Evolutionary conservation across 2,329 filamentous ascomycete species (phyloP), one percentile per base, ranked within the genome.

Genomic region (Hymenoscyphus infarciens): DNA sequence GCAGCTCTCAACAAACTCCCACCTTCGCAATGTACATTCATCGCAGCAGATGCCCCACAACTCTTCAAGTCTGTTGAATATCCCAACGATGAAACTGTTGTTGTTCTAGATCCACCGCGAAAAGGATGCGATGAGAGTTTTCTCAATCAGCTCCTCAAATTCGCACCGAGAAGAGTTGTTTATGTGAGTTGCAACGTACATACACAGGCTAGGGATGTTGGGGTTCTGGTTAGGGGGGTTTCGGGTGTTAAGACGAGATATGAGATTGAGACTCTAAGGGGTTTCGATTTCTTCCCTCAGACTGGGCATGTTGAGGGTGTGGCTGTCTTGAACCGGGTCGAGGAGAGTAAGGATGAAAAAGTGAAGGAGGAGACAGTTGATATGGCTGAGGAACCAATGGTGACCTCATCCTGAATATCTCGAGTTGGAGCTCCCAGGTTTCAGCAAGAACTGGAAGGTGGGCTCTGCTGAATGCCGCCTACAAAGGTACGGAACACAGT

Each of bases 101-200:
- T 98, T n/a, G 89, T 99, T 66, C 88, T 99, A 62, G 95, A 99
- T 74, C 95, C 95, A n/a, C 93, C 95, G 6, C 84, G 95, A 53
- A 99, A 98, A 76, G 95, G 95, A 10, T 98, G 95, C 74, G 94
- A 97, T 70, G 86, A 87, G 56, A 84, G 84, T 67, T 99, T 99
- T 75, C 78, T 99, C 52, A 77, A 80, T 16, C 95, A 99, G 79
- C 77, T 99, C 71, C 78, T 97, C 60, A 77, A 79, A 5, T 97
- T 91, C 71, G 89, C 83, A 0, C 94, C 95, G 0, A 82, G 82
- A 67, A 82, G 95, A 63, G 86, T 99, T 11, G 86, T 97, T 4
- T 99, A 99, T 75, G 94, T 99, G 49, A 96, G 91, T 74, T 99
- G 95, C 72, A 99, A 99, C 73, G 95, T 99, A 67, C 95, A 99